A percentile compares a stretch with the other conserved stretches of the same genome.
Conservation (phyloP, 2,329 filamentous ascomycete genomes). For the Purpureocillium takamizusanense region DNA sequence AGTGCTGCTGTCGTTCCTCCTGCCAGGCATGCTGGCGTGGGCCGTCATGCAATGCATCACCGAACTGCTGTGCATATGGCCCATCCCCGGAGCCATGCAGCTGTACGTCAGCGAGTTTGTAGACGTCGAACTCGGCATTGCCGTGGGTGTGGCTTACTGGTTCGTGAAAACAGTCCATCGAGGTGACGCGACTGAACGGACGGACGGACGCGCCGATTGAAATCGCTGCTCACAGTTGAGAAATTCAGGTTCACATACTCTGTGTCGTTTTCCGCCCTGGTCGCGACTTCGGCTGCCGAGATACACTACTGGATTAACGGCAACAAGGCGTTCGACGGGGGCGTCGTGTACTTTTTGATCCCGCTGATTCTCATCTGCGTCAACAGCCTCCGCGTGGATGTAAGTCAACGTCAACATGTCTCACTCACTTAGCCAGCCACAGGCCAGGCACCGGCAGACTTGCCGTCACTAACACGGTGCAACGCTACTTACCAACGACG, state of each 20-base stretch:
- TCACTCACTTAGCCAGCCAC: too few species aligned
- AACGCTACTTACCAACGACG: background rate
- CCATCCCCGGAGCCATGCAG: conserved; percentile 19
- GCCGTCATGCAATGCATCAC: conserved; percentile 21
- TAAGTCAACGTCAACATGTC: conserved; percentile 8
- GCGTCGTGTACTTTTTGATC: conserved; percentile 13
- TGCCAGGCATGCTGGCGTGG: conserved; percentile 17
- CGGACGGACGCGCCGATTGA: too few species aligned
- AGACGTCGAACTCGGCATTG: conserved; percentile 20
- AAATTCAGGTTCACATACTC: conserved; percentile 17
- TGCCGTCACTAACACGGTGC: too few species aligned
- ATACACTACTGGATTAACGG: conserved; percentile 14
- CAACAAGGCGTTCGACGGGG: conserved; percentile 8
- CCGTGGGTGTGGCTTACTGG: conserved; percentile 22
- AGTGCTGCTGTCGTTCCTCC: conserved; percentile 17
- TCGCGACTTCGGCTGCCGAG: conserved; percentile 14
- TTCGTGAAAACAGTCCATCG: too few species aligned
- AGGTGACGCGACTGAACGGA: too few species aligned
- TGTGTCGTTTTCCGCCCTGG: conserved; percentile 15
- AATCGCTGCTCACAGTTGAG: too few species aligned
- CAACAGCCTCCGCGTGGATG: conserved; percentile 15
- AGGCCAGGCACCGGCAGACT: too few species aligned
- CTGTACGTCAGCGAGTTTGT: conserved; percentile 22
- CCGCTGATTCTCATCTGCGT: conserved; percentile 11
- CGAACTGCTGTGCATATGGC: conserved; percentile 21